Conservation (phyloP, 768 basidiomycete genomes). For the Auricularia cornea region DNA sequence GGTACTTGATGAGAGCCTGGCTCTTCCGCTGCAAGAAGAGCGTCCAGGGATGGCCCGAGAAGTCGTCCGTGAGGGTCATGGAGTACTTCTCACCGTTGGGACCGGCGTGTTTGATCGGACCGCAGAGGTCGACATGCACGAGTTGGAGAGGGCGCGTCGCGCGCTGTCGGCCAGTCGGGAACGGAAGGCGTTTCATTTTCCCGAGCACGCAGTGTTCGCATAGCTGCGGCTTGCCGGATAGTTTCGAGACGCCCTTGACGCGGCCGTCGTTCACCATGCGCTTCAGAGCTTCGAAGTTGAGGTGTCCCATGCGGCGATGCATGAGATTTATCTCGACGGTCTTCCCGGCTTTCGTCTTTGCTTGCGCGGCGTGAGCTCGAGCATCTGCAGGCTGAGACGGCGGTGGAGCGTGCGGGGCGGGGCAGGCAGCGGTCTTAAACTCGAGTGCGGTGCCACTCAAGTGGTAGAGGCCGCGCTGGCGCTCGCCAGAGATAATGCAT, state of each 20-base stretch:
- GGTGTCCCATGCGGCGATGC: constrained; percentile 4
- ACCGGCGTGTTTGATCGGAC: not conserved
- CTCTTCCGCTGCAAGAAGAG: constrained; percentile 1
- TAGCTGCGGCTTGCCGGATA: not conserved
- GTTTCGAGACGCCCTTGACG: not conserved
- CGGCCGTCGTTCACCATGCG: constrained; percentile 1
- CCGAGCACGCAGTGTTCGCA: constrained; percentile 4
- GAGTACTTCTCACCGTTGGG: not conserved
- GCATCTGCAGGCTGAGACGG: not conserved
- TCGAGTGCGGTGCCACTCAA: not conserved
- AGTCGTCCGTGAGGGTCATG: constrained; percentile 1
- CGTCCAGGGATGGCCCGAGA: not conserved
- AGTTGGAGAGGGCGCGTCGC: not conserved
- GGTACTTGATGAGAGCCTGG: not conserved
- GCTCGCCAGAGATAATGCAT: constrained; percentile 1
- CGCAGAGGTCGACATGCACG: not conserved
- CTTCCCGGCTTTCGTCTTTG: not conserved
- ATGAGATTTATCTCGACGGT: constrained; percentile 3
- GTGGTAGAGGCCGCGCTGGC: constrained; percentile 9
- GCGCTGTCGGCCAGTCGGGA: not conserved
- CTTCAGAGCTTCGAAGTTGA: not conserved
- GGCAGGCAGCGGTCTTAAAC: not conserved
- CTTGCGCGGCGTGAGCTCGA: too few species aligned
- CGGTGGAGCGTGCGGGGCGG: not conserved
- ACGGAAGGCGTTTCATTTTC: not conserved